phyloP scores from a whole-genome alignment of 2,329 filamentous ascomycete species.

The Alternaria viburni region DNA sequence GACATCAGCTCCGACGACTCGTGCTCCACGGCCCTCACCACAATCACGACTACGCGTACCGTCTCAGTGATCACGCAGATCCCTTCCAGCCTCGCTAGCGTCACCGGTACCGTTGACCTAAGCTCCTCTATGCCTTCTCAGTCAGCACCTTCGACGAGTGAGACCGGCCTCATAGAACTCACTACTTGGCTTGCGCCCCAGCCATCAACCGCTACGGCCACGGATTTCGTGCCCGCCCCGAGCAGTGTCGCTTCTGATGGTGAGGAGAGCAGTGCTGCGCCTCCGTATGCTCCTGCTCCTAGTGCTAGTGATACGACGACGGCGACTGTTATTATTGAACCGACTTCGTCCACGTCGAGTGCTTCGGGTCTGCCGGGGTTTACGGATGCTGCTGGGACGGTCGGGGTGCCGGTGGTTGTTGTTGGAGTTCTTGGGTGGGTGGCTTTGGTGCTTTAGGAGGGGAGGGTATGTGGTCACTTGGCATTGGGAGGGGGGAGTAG shows the following conservation, averaged over 20 bases:
- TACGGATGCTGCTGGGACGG: constrained; percentile 25
- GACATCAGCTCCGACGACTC: background rate
- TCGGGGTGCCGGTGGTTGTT: constrained; percentile 20
- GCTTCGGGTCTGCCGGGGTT: constrained; percentile 16
- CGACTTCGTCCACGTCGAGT: background rate
- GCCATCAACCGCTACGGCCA: background rate
- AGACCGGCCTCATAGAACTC: background rate
- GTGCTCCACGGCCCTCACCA: background rate
- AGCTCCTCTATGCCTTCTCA: background rate
- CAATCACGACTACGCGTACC: background rate
- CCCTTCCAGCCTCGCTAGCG: background rate
- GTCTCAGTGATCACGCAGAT: background rate
- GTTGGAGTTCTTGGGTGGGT: constrained; percentile 26
- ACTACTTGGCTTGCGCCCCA: background rate
- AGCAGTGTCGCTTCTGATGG: background rate
- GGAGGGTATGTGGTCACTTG: too few species aligned
- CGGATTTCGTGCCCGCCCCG: background rate
- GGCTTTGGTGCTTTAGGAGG: constrained; percentile 25
- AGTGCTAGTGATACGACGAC: constrained; percentile 3
- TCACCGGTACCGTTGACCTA: background rate
- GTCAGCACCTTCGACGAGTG: background rate
- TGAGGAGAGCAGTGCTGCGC: background rate
- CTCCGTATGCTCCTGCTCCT: constrained; percentile 17
- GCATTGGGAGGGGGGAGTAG: background rate
- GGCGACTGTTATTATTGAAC: constrained; percentile 7